phyloP scores from a whole-genome alignment of 2,329 filamentous ascomycete genomes.

The Stagonosporopsis rhizophila region DNA sequence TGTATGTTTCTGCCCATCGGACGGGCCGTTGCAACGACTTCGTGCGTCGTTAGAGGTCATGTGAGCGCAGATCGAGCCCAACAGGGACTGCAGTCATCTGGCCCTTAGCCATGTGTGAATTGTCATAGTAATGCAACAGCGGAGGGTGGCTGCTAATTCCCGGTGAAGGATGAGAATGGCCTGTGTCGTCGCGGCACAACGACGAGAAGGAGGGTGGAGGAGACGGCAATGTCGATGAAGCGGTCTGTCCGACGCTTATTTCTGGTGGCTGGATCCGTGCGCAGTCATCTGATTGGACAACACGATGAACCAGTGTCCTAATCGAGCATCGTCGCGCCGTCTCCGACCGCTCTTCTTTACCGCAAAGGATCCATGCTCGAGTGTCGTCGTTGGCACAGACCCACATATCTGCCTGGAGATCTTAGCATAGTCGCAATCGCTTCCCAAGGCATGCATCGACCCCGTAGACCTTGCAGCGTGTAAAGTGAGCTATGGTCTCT shows the following conservation, averaged over 20 bases:
- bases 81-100: constrained; percentile 1
- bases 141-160: constrained; percentile 3
- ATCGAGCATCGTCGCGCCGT: neutral
- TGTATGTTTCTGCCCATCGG: neutral
- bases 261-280: neutral
- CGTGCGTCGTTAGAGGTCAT: constrained; percentile 2
- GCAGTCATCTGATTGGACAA: neutral
- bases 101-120: neutral
- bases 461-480: neutral
- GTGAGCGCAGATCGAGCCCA: constrained; percentile 5
- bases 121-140: neutral
- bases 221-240: constrained; percentile 10
- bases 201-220: constrained; percentile 11
- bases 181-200: constrained; percentile 5
- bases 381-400: constrained; percentile 5
- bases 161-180: constrained; percentile 9
- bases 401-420: constrained; percentile 12
- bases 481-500: neutral
- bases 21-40: neutral
- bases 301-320: neutral
- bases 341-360: constrained; percentile 6
- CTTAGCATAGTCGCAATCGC: constrained; percentile 7
- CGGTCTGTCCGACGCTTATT: constrained; percentile 3
- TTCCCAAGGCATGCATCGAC: constrained; percentile 5
- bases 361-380: neutral